These are phyloP conservation scores for Cladorrhinum sp. DNA, from an alignment of 2,329 filamentous ascomycete species.

Conservation along the genomic window DNA sequence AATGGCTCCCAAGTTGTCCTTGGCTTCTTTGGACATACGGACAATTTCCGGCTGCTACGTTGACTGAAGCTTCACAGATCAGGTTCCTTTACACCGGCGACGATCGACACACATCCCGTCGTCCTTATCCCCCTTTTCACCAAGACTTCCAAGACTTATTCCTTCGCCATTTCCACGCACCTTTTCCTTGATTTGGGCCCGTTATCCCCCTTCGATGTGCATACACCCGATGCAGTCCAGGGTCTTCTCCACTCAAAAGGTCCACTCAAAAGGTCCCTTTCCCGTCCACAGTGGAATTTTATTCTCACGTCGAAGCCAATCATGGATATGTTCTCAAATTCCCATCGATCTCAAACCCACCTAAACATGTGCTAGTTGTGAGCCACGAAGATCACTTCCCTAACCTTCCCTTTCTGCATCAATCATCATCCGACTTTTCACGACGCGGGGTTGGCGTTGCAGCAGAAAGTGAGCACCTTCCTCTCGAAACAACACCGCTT, in stretches of 20 bases:
- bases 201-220: background rate
- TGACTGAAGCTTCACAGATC: no score
- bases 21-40: background rate
- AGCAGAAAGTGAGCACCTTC: background rate
- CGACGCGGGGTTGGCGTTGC: background rate
- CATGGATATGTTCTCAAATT: slow-evolving; percentile 16
- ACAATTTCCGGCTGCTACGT: background rate
- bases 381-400: slow-evolving; percentile 19
- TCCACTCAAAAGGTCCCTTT: no score
- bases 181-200: background rate
- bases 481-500: background rate
- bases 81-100: background rate
- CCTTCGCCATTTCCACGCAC: background rate
- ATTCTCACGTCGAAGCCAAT: slow-evolving; percentile 13
- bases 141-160: background rate
- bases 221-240: slow-evolving; percentile 5
- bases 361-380: slow-evolving; percentile 7
- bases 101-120: no score
- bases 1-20: background rate
- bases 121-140: background rate
- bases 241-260: background rate
- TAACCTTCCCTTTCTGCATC: slow-evolving; percentile 10
- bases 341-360: slow-evolving; percentile 7
- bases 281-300: slow-evolving; percentile 5
- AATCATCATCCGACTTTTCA: slow-evolving; percentile 12